Conservation (phyloP, 177 flowering plant genomes). For the Telopea speciosissima region DNA sequence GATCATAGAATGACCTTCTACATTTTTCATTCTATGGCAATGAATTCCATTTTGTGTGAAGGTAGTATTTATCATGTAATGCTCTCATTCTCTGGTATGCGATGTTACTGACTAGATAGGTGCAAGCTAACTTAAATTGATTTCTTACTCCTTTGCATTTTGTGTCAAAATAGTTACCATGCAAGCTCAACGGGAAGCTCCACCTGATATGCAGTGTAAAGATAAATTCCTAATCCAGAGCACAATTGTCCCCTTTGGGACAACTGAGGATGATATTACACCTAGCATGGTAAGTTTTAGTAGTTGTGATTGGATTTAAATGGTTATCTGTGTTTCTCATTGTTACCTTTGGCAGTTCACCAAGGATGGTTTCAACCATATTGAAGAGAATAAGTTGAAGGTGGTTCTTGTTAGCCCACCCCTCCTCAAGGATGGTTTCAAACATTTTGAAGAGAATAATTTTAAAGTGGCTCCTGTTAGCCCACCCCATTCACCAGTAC, state of each 20-base stretch:
- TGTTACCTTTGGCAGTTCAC: constrained; percentile 51
- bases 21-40: too few relatives aligned
- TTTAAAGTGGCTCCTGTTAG: constrained; percentile 53
- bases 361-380: constrained; percentile 44
- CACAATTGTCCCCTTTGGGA: constrained; percentile 62
- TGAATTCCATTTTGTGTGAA: too few relatives aligned
- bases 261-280: constrained; percentile 49
- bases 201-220: constrained; percentile 67
- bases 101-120: neutral
- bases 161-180: constrained; percentile 51
- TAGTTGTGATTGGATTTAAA: neutral
- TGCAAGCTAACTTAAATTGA: neutral
- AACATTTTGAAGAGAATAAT: constrained; percentile 62
- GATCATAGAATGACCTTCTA: too few relatives aligned
- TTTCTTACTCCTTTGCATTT: constrained; percentile 6
- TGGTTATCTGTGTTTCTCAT: constrained; percentile 12
- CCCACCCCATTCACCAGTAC: constrained; percentile 52
- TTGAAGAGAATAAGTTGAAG: constrained; percentile 71
- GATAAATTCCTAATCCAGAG: constrained; percentile 85
- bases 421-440: constrained; percentile 50
- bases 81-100: neutral
- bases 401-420: constrained; percentile 38
- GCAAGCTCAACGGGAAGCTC: constrained; percentile 69
- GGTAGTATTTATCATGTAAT: too few relatives aligned
- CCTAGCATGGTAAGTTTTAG: constrained; percentile 38